phyloP scores from a whole-genome alignment of 176 grass and related monocot species.

The Melocanna baccifera region DNA sequence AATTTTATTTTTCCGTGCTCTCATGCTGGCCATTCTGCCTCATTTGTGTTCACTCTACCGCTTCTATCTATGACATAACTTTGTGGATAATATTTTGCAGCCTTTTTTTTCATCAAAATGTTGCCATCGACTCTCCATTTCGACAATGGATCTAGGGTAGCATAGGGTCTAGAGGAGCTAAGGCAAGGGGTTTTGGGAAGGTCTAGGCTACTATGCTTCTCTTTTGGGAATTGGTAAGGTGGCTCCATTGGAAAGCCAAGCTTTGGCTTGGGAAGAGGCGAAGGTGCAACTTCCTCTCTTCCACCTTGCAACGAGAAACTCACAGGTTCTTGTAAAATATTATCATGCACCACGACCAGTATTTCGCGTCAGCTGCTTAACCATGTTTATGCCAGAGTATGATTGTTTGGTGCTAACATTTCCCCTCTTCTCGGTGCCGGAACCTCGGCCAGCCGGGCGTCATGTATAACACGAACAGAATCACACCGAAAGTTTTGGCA shows the following conservation, averaged over 20 bases:
- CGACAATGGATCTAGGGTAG: not conserved
- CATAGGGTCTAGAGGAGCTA: not conserved
- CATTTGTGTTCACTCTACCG: not conserved
- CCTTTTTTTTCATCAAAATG: not conserved
- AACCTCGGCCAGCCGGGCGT: not conserved
- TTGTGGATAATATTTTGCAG: not conserved
- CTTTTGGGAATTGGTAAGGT: not conserved
- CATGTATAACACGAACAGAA: not conserved
- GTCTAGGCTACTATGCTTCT: not conserved
- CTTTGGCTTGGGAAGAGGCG: not conserved
- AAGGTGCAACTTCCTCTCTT: too few species aligned
- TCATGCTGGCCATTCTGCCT: conserved; percentile 8
- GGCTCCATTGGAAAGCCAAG: not conserved
- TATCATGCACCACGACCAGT: not conserved
- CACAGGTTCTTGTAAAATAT: not conserved
- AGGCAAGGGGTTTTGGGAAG: not conserved
- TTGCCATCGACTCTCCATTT: not conserved
- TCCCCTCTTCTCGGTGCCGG: not conserved
- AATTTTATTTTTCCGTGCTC: not conserved
- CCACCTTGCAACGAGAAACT: not conserved
- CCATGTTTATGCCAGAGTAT: not conserved
- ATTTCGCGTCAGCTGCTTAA: not conserved
- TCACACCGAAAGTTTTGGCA: not conserved
- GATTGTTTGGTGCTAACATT: not conserved
- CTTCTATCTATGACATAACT: not conserved